Conservation (phyloP, 2,329 filamentous ascomycete genomes). For the Lojkania enalia region DNA sequence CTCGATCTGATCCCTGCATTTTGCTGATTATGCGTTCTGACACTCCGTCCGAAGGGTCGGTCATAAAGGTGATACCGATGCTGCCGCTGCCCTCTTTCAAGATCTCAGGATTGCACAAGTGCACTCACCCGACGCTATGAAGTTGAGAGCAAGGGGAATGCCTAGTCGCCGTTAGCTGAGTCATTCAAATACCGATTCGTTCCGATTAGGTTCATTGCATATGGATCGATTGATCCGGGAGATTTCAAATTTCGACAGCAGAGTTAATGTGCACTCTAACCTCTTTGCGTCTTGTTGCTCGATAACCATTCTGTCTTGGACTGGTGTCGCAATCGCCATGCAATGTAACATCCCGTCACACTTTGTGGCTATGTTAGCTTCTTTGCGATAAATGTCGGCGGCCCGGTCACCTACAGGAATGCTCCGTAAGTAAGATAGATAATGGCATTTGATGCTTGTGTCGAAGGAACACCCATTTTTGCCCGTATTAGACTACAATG, state of each 20-base stretch:
- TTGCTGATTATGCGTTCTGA: slow-evolving; percentile 12
- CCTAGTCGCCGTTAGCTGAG: slow-evolving; percentile 55
- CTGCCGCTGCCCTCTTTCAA: slow-evolving; percentile 63
- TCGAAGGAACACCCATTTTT: slow-evolving; percentile 74
- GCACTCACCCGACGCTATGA: slow-evolving; percentile 89
- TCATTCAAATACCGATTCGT: too few species aligned
- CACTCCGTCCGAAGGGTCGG: slow-evolving; percentile 6
- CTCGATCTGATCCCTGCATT: slow-evolving; percentile 18
- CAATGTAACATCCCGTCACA: slow-evolving; percentile 62
- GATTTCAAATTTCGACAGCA: too few species aligned
- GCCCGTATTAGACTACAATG: slow-evolving; percentile 5
- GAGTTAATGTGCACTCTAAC: slow-evolving; percentile 57
- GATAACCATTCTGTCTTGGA: slow-evolving; percentile 72
- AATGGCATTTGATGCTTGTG: slow-evolving; percentile 77
- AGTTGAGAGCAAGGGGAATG: slow-evolving; percentile 80
- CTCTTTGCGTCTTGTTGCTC: slow-evolving; percentile 80
- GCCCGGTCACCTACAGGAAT: slow-evolving; percentile 65
- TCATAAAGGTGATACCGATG: slow-evolving; percentile 52
- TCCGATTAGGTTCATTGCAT: slow-evolving; percentile 9
- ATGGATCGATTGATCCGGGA: neutral
- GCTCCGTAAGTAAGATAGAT: slow-evolving; percentile 78
- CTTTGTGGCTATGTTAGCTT: slow-evolving; percentile 48
- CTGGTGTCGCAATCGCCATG: slow-evolving; percentile 63
- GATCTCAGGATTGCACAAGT: slow-evolving; percentile 39
- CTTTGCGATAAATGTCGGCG: neutral